Evolutionary conservation across 345 rosid species (phyloP).

Genomic region (Populus euphratica): DNA sequence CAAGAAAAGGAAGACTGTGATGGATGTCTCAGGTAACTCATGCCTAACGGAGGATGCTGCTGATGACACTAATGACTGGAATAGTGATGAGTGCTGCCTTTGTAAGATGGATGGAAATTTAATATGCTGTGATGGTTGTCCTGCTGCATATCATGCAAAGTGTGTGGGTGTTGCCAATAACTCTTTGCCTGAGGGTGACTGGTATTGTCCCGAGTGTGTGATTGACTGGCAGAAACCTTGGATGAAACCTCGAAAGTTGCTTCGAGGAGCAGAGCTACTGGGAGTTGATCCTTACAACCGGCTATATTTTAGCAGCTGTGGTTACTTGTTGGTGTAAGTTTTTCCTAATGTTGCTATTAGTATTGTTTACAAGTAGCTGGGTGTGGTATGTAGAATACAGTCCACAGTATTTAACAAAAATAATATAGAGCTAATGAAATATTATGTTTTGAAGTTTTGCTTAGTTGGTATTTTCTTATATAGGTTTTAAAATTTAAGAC

Average conservation of each 20-base stretch:
- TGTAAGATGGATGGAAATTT: slow-evolving; percentile 96
- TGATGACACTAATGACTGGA: slow-evolving; percentile 64
- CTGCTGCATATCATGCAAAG: slow-evolving; percentile 98
- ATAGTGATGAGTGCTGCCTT: slow-evolving; percentile 86
- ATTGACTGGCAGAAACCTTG: slow-evolving; percentile 49
- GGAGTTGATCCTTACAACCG: slow-evolving; percentile 77
- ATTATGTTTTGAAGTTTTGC: too few relatives aligned
- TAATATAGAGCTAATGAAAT: not conserved
- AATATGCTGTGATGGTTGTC: slow-evolving; percentile 98
- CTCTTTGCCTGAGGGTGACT: slow-evolving; percentile 89
- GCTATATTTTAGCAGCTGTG: slow-evolving; percentile 69
- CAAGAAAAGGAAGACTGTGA: slow-evolving; percentile 49
- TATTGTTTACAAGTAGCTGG: not conserved
- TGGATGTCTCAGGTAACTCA: slow-evolving; percentile 46
- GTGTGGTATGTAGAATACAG: not conserved
- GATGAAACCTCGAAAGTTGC: slow-evolving; percentile 52
- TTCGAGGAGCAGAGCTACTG: slow-evolving; percentile 85
- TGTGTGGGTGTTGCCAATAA: slow-evolving; percentile 79
- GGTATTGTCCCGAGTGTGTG: slow-evolving; percentile 98
- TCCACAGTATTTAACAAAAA: not conserved
- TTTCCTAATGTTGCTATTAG: not conserved
- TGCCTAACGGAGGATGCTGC: slow-evolving; percentile 49
- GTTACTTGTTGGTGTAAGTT: slow-evolving; percentile 95
- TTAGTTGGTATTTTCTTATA: not conserved
- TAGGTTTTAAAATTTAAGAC: not conserved